Evolutionary conservation across 1,139 yeast species (phyloP).

Genomic region (Magnusiomyces ingens): DNA sequence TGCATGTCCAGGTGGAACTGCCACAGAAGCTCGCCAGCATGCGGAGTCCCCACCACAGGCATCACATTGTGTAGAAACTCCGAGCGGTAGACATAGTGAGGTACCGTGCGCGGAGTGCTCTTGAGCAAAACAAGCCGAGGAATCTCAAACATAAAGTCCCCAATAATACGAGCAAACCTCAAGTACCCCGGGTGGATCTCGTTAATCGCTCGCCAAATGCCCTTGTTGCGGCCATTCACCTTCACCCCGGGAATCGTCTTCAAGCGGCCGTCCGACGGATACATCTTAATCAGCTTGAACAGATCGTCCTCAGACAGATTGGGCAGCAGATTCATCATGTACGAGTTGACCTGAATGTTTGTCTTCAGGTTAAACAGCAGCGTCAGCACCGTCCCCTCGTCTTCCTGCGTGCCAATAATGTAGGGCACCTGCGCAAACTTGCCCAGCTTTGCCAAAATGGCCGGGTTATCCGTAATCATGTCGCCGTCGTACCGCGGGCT

Average conservation of each 20-base stretch:
- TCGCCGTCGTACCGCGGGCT: slow-evolving; percentile 21
- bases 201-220: neutral
- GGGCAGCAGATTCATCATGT: slow-evolving; percentile 9
- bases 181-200: slow-evolving; percentile 16
- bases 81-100: slow-evolving; percentile 15
- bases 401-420: slow-evolving; percentile 22
- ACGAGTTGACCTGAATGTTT: neutral
- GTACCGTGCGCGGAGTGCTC: slow-evolving; percentile 2
- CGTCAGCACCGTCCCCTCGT: slow-evolving; percentile 22
- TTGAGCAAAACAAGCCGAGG: slow-evolving; percentile 19
- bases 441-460: slow-evolving; percentile 13
- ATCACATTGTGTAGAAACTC: slow-evolving; percentile 11
- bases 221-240: neutral
- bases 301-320: slow-evolving; percentile 9
- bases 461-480: slow-evolving; percentile 14
- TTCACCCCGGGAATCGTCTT: neutral
- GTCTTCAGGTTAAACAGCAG: slow-evolving; percentile 10
- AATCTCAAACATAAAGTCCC: slow-evolving; percentile 20
- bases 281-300: slow-evolving; percentile 3
- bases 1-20: slow-evolving; percentile 7
- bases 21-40: slow-evolving; percentile 16
- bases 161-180: slow-evolving; percentile 19
- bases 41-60: slow-evolving; percentile 20
- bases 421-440: slow-evolving; percentile 19
- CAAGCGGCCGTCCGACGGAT: neutral